These are phyloP conservation scores for Venturia nashicola DNA, from an alignment of 2,329 filamentous ascomycete species.

Conservation along the genomic window DNA sequence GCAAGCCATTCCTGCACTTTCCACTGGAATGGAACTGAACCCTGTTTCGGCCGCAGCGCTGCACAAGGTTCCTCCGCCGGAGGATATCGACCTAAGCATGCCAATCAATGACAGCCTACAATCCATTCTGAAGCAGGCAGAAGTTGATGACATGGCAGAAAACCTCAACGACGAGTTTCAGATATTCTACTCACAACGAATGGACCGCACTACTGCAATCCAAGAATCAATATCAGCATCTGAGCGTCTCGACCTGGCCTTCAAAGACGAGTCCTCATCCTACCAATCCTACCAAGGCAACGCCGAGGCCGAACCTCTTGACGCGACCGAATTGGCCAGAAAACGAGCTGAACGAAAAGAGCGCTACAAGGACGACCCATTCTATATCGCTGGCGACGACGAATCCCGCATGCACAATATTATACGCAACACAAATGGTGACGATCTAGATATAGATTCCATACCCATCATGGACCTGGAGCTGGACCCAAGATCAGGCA, in stretches of 20 bases:
- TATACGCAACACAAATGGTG: constrained; percentile 52
- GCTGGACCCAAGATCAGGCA: constrained; percentile 36
- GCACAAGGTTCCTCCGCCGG: constrained; percentile 69
- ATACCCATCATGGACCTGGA: constrained; percentile 94
- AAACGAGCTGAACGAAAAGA: constrained; percentile 67
- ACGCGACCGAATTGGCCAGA: constrained; percentile 38
- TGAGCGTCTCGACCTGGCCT: constrained; percentile 28
- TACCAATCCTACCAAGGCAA: constrained; percentile 32
- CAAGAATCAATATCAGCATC: constrained; percentile 23
- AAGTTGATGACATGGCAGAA: constrained; percentile 22
- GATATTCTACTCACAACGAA: constrained; percentile 17
- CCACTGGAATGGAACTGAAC: constrained; percentile 77
- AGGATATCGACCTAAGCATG: constrained; percentile 64
- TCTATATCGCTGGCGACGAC: constrained; percentile 59
- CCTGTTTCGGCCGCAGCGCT: constrained; percentile 78
- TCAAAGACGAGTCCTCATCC: constrained; percentile 15
- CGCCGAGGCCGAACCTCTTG: neutral
- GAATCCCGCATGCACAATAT: constrained; percentile 66
- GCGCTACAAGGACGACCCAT: constrained; percentile 84
- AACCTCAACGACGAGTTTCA: constrained; percentile 32
- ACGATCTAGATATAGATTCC: constrained; percentile 77
- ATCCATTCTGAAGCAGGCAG: constrained; percentile 46
- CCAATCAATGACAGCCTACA: constrained; percentile 68
- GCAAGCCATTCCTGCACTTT: constrained; percentile 80
- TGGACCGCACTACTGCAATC: neutral